A percentile compares a stretch with the other conserved stretches of the same genome.
phyloP scores from a whole-genome alignment of 805 yeast genomes.

The Teunomyces cretensis region DNA sequence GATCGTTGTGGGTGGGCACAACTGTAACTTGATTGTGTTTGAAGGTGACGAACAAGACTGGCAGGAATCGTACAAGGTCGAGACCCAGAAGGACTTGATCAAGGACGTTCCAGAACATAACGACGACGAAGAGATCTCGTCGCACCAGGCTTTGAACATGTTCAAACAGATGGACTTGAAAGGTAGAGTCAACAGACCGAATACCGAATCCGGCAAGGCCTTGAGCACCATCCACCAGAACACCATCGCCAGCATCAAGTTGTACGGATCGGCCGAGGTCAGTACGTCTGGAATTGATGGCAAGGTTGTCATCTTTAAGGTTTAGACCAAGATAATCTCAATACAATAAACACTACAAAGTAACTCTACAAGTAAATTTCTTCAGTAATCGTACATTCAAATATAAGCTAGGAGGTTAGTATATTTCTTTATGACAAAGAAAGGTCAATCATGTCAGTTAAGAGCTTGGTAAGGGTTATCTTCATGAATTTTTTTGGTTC shows the following conservation, averaged over 20 bases:
- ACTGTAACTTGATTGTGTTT: constrained; percentile 85
- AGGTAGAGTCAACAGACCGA: constrained; percentile 63
- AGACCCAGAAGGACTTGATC: constrained; percentile 43
- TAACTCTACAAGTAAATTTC: neutral
- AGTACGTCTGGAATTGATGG: constrained; percentile 88
- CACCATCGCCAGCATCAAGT: constrained; percentile 69
- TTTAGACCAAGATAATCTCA: constrained; percentile 7
- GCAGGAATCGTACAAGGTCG: constrained; percentile 60
- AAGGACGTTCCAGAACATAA: constrained; percentile 44
- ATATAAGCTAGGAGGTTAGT: constrained; percentile 2
- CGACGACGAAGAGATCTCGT: constrained; percentile 47
- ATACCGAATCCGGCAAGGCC: constrained; percentile 28
- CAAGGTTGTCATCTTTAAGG: constrained; percentile 70
- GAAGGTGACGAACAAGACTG: constrained; percentile 65
- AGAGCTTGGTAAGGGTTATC: constrained; percentile 71
- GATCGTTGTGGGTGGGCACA: constrained; percentile 87
- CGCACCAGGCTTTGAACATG: constrained; percentile 84
- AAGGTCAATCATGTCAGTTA: constrained; percentile 31
- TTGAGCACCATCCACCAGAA: constrained; percentile 87
- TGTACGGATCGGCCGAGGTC: constrained; percentile 45
- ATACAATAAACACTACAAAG: neutral
- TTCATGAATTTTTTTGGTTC: constrained; percentile 68
- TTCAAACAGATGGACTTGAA: constrained; percentile 93
- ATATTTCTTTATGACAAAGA: neutral
- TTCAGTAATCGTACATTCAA: neutral